These are phyloP conservation scores for Wallacemonas sp. DNA, from an alignment of 208 protist genomes.

Conservation along the genomic window DNA sequence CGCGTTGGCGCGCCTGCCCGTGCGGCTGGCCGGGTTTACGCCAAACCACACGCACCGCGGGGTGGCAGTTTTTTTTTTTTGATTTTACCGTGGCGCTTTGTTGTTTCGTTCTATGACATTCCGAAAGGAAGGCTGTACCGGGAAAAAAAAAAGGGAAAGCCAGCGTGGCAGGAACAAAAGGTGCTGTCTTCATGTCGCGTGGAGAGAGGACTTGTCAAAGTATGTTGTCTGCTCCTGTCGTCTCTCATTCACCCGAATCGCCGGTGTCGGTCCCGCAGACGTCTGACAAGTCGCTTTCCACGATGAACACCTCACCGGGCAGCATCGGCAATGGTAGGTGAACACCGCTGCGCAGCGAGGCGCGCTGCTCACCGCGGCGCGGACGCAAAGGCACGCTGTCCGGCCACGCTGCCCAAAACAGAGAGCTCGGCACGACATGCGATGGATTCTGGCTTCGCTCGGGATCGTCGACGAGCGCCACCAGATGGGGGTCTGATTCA, in stretches of 20 bases:
- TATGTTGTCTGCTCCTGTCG: no score
- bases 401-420: conserved; percentile 30
- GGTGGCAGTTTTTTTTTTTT: not conserved
- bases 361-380: conserved; percentile 20
- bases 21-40: no score
- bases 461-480: conserved; percentile 23
- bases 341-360: conserved; percentile 9
- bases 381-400: conserved; percentile 5
- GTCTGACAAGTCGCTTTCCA: conserved; percentile 19
- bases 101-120: not conserved
- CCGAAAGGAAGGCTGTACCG: not conserved
- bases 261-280: no score
- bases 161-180: no score
- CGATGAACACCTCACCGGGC: conserved; percentile 25
- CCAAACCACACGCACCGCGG: no score
- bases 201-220: no score
- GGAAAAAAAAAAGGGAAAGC: no score
- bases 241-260: no score
- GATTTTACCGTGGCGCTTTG: not conserved
- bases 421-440: conserved; percentile 16
- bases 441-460: conserved; percentile 17
- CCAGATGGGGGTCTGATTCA: conserved; percentile 21
- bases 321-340: conserved; percentile 25
- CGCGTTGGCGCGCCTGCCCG: no score
- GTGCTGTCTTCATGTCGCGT: no score